phyloP scores from a whole-genome alignment of 202 grass and related monocot species.

The Zoysia matrella region DNA sequence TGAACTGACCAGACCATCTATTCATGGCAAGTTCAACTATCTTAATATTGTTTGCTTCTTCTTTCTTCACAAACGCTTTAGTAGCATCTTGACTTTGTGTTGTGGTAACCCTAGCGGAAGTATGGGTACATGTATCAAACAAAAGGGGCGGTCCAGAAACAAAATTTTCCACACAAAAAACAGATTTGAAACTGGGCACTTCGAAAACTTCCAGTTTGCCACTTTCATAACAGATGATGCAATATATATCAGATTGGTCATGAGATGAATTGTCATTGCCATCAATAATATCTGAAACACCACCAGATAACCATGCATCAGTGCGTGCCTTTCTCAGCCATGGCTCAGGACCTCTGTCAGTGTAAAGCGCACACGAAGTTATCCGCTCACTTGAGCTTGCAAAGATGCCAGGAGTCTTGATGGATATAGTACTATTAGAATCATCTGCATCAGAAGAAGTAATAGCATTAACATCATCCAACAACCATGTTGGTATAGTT shows the following conservation, averaged over 20 bases:
- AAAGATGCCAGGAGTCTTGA: slow-evolving; percentile 59
- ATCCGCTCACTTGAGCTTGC: slow-evolving; percentile 64
- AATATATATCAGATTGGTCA: too few species aligned
- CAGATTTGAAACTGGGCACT: slow-evolving; percentile 80
- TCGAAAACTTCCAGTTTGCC: slow-evolving; percentile 93
- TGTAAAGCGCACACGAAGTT: slow-evolving; percentile 84
- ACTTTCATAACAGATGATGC: slow-evolving; percentile 76
- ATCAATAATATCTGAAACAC: too few species aligned
- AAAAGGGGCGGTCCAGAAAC: slow-evolving; percentile 70
- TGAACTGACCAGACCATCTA: slow-evolving; percentile 84
- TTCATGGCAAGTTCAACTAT: slow-evolving; percentile 93
- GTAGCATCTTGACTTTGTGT: slow-evolving; percentile 30
- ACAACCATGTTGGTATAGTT: slow-evolving; percentile 15
- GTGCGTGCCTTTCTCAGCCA: slow-evolving; percentile 77
- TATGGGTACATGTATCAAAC: slow-evolving; percentile 52
- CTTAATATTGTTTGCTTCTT: slow-evolving; percentile 58
- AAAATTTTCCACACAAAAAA: slow-evolving; percentile 79
- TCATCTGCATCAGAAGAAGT: slow-evolving; percentile 62
- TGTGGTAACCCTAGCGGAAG: slow-evolving; percentile 23
- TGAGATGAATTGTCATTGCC: too few species aligned
- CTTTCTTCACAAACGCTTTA: slow-evolving; percentile 66
- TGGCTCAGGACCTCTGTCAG: slow-evolving; percentile 80
- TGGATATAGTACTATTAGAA: slow-evolving; percentile 72
- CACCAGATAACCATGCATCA: slow-evolving; percentile 67
- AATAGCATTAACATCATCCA: slow-evolving; percentile 11